Conservation (phyloP, 768 basidiomycete genomes). For the Kwoniella bestiolae region DNA sequence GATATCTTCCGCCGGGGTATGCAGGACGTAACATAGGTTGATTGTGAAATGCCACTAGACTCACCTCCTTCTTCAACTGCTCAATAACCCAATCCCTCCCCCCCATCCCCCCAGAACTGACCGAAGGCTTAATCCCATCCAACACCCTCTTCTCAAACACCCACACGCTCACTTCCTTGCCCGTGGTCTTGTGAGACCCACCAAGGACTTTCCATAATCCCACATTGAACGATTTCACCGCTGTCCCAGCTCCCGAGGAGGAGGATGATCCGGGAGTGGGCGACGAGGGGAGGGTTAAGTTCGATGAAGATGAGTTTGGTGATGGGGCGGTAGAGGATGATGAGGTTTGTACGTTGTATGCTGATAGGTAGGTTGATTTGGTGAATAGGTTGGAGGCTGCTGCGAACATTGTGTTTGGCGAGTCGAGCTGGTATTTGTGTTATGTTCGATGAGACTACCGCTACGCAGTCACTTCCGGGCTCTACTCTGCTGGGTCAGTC, state of each 20-base stretch:
- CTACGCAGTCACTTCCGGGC: too few species aligned
- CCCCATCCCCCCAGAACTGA: slow-evolving; percentile 35
- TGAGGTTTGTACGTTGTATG: slow-evolving; percentile 30
- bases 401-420: slow-evolving; percentile 27
- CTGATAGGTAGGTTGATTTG: slow-evolving; percentile 38
- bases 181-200: slow-evolving; percentile 84
- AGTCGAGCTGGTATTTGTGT: neutral
- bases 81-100: slow-evolving; percentile 78
- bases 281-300: slow-evolving; percentile 19
- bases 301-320: slow-evolving; percentile 31
- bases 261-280: neutral
- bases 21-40: neutral
- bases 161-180: slow-evolving; percentile 92
- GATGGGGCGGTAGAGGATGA: slow-evolving; percentile 10
- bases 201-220: slow-evolving; percentile 89
- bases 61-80: slow-evolving; percentile 83
- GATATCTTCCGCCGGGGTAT: neutral
- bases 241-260: neutral
- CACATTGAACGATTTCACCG: slow-evolving; percentile 63
- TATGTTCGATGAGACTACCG: neutral
- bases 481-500: too few species aligned
- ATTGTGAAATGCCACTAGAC: neutral
- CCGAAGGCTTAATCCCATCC: slow-evolving; percentile 71
- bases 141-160: slow-evolving; percentile 78
- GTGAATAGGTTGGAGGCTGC: slow-evolving; percentile 39